phyloP scores from a whole-genome alignment of 257 asterid species.

The Jacaranda copaia region DNA sequence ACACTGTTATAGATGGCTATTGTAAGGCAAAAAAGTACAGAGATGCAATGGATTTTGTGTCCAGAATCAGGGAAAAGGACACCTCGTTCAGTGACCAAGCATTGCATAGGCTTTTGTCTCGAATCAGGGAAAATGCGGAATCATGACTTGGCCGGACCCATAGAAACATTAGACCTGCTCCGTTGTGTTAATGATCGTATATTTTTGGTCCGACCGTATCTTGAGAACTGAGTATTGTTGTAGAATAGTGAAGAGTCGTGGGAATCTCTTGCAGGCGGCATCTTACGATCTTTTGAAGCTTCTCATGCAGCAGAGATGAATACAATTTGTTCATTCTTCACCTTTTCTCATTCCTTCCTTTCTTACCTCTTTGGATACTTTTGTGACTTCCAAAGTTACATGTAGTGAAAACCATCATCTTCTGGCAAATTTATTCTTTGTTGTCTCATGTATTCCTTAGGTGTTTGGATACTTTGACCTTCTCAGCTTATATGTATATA shows the following conservation, averaged over 20 bases:
- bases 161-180: neutral
- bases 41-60: conserved; percentile 79
- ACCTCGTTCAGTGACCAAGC: conserved; percentile 53
- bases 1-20: conserved; percentile 79
- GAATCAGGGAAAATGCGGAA: conserved; percentile 74
- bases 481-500: no score
- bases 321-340: neutral
- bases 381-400: neutral
- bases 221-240: conserved; percentile 7
- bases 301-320: conserved; percentile 1
- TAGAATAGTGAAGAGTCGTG: neutral
- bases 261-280: neutral
- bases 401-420: neutral
- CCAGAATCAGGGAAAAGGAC: conserved; percentile 62
- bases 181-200: neutral
- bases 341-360: no score
- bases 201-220: conserved; percentile 8
- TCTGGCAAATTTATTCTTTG: conserved; percentile 10
- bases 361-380: neutral
- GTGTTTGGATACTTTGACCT: neutral
- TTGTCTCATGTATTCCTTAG: neutral
- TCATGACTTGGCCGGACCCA: conserved; percentile 42
- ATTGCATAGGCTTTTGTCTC: conserved; percentile 62
- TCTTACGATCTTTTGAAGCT: conserved; percentile 16
- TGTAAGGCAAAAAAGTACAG: conserved; percentile 72